A percentile compares a stretch with the other conserved stretches of the same genome.
Evolutionary conservation across 768 basidiomycete species (phyloP).

Genomic region (Fibroporia radiculosa): DNA sequence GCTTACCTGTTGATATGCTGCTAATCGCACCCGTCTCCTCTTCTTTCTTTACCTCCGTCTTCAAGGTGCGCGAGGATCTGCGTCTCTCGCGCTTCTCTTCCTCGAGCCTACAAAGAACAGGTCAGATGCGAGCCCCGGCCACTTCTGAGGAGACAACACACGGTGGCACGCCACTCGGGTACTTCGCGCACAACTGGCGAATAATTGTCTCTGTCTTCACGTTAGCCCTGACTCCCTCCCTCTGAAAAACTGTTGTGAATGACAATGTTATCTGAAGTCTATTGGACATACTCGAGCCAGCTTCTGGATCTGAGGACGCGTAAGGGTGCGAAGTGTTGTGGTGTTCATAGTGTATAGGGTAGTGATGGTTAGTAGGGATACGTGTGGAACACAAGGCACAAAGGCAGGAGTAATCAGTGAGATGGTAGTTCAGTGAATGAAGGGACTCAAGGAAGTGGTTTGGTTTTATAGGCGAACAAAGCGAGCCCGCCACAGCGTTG

Average conservation of each 20-base stretch:
- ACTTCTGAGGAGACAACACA: neutral
- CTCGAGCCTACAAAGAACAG: neutral
- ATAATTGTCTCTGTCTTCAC: slow-evolving; percentile 24
- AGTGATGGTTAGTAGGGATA: neutral
- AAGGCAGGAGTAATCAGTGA: neutral
- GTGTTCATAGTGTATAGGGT: neutral
- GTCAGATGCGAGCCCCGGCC: neutral
- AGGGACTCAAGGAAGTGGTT: neutral
- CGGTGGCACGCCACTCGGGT: slow-evolving; percentile 21
- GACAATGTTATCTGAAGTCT: neutral
- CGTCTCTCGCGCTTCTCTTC: neutral
- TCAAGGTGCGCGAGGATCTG: neutral
- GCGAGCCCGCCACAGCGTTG: neutral
- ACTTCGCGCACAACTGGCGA: slow-evolving; percentile 17
- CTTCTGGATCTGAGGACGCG: slow-evolving; percentile 5
- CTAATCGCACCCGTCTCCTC: neutral
- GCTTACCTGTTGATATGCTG: neutral
- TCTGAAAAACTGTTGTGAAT: slow-evolving; percentile 8
- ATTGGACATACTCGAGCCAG: slow-evolving; percentile 5
- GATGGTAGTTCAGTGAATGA: neutral
- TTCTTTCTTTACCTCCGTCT: neutral
- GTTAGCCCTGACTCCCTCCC: slow-evolving; percentile 19
- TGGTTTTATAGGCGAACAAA: neutral
- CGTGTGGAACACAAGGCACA: neutral
- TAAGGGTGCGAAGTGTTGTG: neutral